Percentiles rank a stretch among this genome's conserved stretches.
These are phyloP conservation scores for Cenchrus purpureus DNA, from an alignment of 176 grass and related monocot genomes.

Conservation along the genomic window DNA sequence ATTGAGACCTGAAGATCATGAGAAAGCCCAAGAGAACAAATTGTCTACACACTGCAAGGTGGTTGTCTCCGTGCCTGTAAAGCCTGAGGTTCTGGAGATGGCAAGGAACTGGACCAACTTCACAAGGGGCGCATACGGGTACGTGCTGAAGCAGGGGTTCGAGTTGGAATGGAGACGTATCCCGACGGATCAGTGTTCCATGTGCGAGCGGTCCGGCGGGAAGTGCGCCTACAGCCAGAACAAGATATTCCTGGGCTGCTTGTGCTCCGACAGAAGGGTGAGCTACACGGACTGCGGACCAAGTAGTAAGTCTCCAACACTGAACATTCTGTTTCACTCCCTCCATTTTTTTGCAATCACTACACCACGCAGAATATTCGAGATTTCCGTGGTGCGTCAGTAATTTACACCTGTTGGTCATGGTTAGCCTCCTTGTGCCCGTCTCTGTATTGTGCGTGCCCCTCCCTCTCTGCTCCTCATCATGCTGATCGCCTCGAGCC, in stretches of 20 bases:
- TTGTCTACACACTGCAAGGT: accelerated
- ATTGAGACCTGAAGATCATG: accelerated
- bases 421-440: neutral
- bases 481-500: too few species aligned
- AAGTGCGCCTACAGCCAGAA: constrained; percentile 7
- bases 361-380: too few species aligned
- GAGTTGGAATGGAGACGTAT: constrained; percentile 9
- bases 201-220: neutral
- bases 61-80: neutral
- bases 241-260: neutral
- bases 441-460: too few species aligned
- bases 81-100: accelerated
- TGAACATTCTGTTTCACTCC: neutral
- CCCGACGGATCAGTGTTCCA: accelerated
- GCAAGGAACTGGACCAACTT: accelerated
- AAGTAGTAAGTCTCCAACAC: neutral
- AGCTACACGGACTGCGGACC: too few species aligned
- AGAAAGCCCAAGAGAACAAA: accelerated
- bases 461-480: too few species aligned
- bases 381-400: neutral
- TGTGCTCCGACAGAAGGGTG: constrained; percentile 33
- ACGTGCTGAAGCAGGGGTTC: neutral
- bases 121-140: neutral
- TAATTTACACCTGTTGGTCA: neutral
- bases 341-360: neutral